Evolutionary conservation across 768 basidiomycete species (phyloP).

Genomic region (Dioszegia crocea): DNA sequence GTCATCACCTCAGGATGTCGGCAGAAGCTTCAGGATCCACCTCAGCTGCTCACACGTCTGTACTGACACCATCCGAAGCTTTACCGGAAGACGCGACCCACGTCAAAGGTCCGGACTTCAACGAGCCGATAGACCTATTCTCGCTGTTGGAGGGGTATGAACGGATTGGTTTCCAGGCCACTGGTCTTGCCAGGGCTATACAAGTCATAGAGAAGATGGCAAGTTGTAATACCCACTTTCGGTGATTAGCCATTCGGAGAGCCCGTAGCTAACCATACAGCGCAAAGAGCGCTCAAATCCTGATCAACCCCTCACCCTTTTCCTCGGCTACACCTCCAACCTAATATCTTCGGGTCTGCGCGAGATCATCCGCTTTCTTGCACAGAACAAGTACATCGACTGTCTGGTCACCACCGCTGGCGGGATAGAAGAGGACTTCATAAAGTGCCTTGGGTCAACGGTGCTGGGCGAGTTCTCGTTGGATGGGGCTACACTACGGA

Average conservation of each 20-base stretch:
- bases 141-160: conserved; percentile 73
- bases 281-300: conserved; percentile 73
- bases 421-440: conserved; percentile 97
- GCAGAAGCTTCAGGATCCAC: conserved; percentile 19
- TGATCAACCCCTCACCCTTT: conserved; percentile 74
- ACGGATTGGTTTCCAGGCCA: conserved; percentile 96
- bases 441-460: conserved; percentile 96
- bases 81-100: conserved; percentile 39
- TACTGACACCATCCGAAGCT: conserved; percentile 43
- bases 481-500: conserved; percentile 80
- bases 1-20: not conserved
- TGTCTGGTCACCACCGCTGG: conserved; percentile 95
- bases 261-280: conserved; percentile 51
- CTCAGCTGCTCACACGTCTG: conserved; percentile 38
- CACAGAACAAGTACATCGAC: conserved; percentile 83
- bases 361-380: conserved; percentile 85
- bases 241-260: not conserved
- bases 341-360: conserved; percentile 95
- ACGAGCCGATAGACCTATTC: conserved; percentile 62
- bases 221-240: conserved; percentile 20
- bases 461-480: conserved; percentile 77
- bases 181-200: conserved; percentile 79
- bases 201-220: conserved; percentile 93
- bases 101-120: conserved; percentile 85
- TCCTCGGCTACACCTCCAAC: conserved; percentile 97